Evolutionary conservation across 495 filamentous ascomycete genomes (phyloP), one percentile per base, ranked within the genome.

Genomic region (Penicillium manginii): DNA sequence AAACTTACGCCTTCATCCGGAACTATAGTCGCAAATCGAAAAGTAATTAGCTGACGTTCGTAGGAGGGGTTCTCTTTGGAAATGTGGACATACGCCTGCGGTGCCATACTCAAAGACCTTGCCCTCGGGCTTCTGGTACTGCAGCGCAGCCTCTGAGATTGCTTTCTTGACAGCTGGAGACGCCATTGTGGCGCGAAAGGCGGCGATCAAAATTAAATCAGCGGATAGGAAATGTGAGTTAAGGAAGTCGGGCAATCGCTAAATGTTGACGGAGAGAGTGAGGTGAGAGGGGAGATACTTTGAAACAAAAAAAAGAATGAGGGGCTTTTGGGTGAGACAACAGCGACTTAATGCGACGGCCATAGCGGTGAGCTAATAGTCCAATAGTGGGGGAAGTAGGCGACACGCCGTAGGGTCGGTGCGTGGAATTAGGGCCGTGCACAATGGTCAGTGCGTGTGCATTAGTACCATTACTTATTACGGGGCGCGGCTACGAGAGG

Each of bases 31-130:
- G 39, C 64, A 23, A 56, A 45, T 43, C 15, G 8, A 43, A 45
- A 40, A 5, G 7, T 22, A 17, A 57, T 77, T 61, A 71, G 65
- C 61, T 63, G 14, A 35, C 46, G 45, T 1, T 68, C 47, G 11
- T 57, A 57, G 42, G 48, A 14, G 54, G 47, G 37, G 55, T 57
- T 15, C 43, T 8, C 35, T 21, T 51, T 21, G 29, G 29, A 55
- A 23, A 50, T 60, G 42, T 54, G 50, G 48, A 81, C 87, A 74
- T 78, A 90, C 87, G 51, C 94, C 94, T 35, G 94, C 96, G 49
- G 94, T 99, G 63, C 94, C 94, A 84, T 99, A 99, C 62, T 87
- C 83, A 76, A 96, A 98, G 31, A 85, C 75, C 58, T 78, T 84
- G 47, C 84, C 88, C 52, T 81, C 81, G 3, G 89, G 85, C 73